Evolutionary conservation across 177 flowering plant species (phyloP).

Genomic region (Vitis hybrid): DNA sequence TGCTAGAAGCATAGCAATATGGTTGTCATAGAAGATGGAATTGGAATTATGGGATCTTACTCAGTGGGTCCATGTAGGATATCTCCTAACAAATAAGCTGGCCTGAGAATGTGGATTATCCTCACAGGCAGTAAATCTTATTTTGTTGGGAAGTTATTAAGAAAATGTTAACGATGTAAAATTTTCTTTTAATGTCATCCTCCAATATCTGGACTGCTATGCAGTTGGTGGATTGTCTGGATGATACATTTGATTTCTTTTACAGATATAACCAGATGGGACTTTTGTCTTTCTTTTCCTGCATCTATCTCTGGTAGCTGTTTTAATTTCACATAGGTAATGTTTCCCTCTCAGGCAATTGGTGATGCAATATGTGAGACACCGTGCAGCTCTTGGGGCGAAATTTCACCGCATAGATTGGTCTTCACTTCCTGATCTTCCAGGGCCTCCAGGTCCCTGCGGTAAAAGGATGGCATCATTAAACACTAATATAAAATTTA

Average conservation of each 20-base stretch:
- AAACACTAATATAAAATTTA: slow-evolving; percentile 37
- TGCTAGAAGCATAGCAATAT: too few relatives aligned
- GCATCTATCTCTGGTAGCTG: background rate
- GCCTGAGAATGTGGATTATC: too few relatives aligned
- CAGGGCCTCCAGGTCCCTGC: slow-evolving; percentile 72
- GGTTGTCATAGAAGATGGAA: background rate
- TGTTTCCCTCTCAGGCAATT: slow-evolving; percentile 54
- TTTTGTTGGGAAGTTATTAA: too few relatives aligned
- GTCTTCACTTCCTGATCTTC: slow-evolving; percentile 67
- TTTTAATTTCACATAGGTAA: slow-evolving; percentile 2
- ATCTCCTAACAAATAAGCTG: too few relatives aligned
- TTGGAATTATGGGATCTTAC: too few relatives aligned
- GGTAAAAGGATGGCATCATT: slow-evolving; percentile 65
- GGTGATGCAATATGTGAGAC: slow-evolving; percentile 72
- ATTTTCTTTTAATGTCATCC: too few relatives aligned
- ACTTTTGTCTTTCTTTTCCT: background rate
- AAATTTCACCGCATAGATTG: slow-evolving; percentile 62
- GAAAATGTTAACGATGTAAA: too few relatives aligned
- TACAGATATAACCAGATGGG: background rate
- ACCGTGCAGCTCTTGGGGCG: slow-evolving; percentile 76
- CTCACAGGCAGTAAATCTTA: too few relatives aligned
- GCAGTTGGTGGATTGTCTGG: too few relatives aligned
- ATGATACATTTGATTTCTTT: too few relatives aligned
- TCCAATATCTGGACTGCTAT: too few relatives aligned
- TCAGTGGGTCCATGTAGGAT: too few relatives aligned